These are phyloP conservation scores for Quercus berberidifolia DNA, from an alignment of 306 rosid species.

Conservation along the genomic window DNA sequence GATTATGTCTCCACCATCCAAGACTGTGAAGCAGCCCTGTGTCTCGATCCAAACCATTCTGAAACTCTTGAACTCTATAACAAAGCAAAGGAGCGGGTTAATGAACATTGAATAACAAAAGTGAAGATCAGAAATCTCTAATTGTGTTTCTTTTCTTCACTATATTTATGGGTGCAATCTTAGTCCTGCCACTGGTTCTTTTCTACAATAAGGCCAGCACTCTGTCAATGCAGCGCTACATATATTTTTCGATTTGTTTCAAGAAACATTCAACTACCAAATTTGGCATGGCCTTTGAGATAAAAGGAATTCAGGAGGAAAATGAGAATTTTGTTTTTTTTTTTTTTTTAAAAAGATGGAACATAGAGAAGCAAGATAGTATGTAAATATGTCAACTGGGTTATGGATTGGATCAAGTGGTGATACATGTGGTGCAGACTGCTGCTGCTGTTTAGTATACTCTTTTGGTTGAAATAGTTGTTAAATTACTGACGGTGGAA, in stretches of 20 bases:
- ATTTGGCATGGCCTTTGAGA: constrained; percentile 23
- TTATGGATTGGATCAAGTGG: constrained; percentile 32
- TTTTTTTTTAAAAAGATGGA: constrained; percentile 5
- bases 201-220: constrained; percentile 14
- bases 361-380: constrained; percentile 49
- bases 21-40: constrained; percentile 86
- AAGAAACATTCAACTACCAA: constrained; percentile 22
- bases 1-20: constrained; percentile 50
- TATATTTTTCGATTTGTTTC: constrained; percentile 14
- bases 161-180: constrained; percentile 23
- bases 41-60: constrained; percentile 66
- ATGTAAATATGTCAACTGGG: constrained; percentile 55
- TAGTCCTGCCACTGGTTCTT: constrained; percentile 24
- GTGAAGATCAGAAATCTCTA: constrained; percentile 15
- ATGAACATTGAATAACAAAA: constrained; percentile 21
- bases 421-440: constrained; percentile 35
- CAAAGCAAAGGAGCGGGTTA: constrained; percentile 42
- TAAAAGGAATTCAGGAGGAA: constrained; percentile 18
- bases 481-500: constrained; percentile 25
- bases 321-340: constrained; percentile 21
- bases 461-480: constrained; percentile 34
- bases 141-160: constrained; percentile 13
- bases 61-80: constrained; percentile 63
- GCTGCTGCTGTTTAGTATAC: constrained; percentile 28
- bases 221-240: constrained; percentile 18